A percentile compares a stretch with the other conserved stretches of the same genome.
Conservation (phyloP, 495 filamentous ascomycete genomes). For the Chaetomium cochliodes region DNA sequence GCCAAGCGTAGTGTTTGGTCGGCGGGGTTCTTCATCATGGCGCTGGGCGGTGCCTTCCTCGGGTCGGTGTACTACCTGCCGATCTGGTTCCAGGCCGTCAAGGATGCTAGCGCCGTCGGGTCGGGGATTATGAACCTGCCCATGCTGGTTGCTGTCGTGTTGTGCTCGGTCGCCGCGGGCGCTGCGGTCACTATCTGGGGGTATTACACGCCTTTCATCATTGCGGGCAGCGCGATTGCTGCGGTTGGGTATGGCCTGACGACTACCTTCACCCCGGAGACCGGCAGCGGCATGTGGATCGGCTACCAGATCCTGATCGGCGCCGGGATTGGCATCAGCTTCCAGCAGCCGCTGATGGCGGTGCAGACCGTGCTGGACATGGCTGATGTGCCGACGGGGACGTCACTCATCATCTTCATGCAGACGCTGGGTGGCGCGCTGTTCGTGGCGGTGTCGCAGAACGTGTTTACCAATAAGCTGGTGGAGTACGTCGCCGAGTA, state of each 20-base stretch:
- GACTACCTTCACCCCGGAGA: conserved; percentile 59
- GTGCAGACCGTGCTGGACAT: conserved; percentile 63
- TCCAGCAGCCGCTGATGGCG: conserved; percentile 68
- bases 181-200: conserved; percentile 59
- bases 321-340: conserved; percentile 64
- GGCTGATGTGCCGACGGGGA: conserved; percentile 65
- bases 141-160: conserved; percentile 61
- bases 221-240: conserved; percentile 56
- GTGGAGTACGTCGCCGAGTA: conserved; percentile 52
- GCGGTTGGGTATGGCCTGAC: conserved; percentile 70
- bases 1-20: conserved; percentile 66
- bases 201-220: conserved; percentile 77
- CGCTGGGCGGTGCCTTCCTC: conserved; percentile 64
- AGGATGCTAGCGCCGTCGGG: conserved; percentile 61
- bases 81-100: conserved; percentile 88
- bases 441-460: conserved; percentile 74
- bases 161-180: conserved; percentile 63
- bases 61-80: conserved; percentile 72
- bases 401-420: conserved; percentile 64
- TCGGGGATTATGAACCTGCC: conserved; percentile 80
- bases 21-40: conserved; percentile 53
- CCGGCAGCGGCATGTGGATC: conserved; percentile 63
- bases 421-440: conserved; percentile 71
- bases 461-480: conserved; percentile 72
- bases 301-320: conserved; percentile 74